Conservation (phyloP, 202 grass and related monocot species). For the Hordeum pubiflorum region DNA sequence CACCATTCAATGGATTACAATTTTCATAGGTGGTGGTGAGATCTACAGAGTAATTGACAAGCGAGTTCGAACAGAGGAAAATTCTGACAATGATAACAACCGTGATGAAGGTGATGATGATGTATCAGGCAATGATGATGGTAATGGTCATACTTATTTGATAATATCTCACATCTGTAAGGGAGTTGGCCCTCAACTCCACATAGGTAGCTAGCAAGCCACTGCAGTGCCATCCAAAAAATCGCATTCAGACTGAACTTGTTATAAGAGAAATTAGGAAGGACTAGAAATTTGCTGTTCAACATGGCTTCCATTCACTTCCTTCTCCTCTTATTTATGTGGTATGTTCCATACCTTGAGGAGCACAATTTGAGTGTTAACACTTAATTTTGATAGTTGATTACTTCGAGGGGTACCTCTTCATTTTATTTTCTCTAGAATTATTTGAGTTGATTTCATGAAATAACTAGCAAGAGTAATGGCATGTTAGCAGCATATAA, state of each 20-base stretch:
- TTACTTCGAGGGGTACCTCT: background rate
- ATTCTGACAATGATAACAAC: constrained; percentile 38
- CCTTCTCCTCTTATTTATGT: background rate
- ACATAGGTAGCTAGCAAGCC: background rate
- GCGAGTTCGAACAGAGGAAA: constrained; percentile 36
- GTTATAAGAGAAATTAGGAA: background rate
- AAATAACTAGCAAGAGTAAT: background rate
- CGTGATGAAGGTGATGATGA: constrained; percentile 42
- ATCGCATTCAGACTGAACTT: background rate
- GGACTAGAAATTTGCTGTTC: background rate
- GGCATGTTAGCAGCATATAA: background rate
- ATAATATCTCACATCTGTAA: background rate
- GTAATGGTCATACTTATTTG: constrained; percentile 8
- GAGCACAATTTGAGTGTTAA: background rate
- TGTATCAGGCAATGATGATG: constrained; percentile 24
- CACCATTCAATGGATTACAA: constrained; percentile 14
- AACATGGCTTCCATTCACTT: background rate
- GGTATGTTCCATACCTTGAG: background rate
- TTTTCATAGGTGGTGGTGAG: constrained; percentile 51
- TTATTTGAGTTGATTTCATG: background rate
- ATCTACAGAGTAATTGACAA: constrained; percentile 80
- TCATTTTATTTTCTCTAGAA: background rate
- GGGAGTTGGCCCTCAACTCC: background rate
- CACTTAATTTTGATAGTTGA: background rate
- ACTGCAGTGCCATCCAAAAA: background rate